Conservation (phyloP, 352 stramenopile genomes). For the Globisporangium canariense region DNA sequence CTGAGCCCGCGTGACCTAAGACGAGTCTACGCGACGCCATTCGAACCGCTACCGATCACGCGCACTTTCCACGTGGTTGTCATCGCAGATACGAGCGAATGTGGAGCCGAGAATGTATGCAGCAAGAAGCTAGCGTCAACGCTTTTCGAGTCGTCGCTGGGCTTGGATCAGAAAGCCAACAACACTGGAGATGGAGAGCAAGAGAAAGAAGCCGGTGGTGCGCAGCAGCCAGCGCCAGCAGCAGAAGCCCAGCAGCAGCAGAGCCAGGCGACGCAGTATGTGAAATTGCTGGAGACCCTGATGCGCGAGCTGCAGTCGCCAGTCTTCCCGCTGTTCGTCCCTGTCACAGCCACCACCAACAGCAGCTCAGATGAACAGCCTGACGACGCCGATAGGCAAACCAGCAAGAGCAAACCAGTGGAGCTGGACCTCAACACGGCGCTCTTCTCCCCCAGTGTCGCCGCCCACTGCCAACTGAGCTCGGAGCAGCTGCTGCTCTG, state of each 20-base stretch:
- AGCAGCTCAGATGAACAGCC: not conserved
- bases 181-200: conserved; percentile 13
- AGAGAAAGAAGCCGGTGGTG: conserved; percentile 14
- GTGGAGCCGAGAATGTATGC: not conserved
- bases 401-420: conserved; percentile 7
- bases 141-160: not conserved
- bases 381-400: too few relatives aligned
- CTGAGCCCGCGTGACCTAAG: conserved; percentile 26
- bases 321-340: conserved; percentile 50
- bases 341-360: not conserved
- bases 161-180: not conserved
- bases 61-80: conserved; percentile 34
- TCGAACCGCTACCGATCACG: conserved; percentile 35
- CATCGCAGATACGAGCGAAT: not conserved
- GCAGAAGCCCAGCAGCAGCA: not conserved
- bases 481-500: conserved; percentile 37
- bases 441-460: conserved; percentile 28
- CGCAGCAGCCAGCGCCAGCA: not conserved
- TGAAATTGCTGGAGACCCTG: conserved; percentile 43
- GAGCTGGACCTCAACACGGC: conserved; percentile 49
- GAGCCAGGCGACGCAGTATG: conserved; percentile 38
- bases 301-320: conserved; percentile 61
- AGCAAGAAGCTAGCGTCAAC: not conserved
- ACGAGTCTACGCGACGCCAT: conserved; percentile 27
- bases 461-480: conserved; percentile 15